Base-by-base conservation (phyloP, 352 stramenopile genomes). In the Pseudoperonospora humuli region DNA sequence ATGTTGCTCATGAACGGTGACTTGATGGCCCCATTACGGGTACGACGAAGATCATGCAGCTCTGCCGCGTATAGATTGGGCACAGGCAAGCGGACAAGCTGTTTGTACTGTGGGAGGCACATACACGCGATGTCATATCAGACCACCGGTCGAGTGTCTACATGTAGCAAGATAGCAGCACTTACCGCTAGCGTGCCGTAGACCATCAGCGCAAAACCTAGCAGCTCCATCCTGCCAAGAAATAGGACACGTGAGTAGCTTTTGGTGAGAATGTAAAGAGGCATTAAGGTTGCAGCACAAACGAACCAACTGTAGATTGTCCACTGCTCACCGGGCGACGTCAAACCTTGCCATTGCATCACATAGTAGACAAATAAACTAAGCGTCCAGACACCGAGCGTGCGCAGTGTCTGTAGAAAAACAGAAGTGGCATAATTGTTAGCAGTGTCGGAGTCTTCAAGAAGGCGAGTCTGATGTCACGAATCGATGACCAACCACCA, bases 361-460 rank as follows among this genome's bases (percentile, higher is more conserved):
- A 83, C 74, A 50, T 91, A 91, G 59, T 73, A 91, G 29, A 88
- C 64, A 43, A 88, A 84, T 20, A 91, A 63, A 27, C 74, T 75
- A 13, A 86, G 56, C 55, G 59, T 70, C 75, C 78, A 91, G 21
- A 91, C 78, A 3, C 78, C 74, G 10, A 91, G 64, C 24, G 78
- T 91, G 18, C 78, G 71, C 19, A 86, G 57, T n/a, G 74, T 87
- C 79, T 88, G 38, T 26, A 54, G 18, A 21, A 14, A 56, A 6
- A 57, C 34, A 50, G 17, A 38, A 56, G 24, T 7, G 17, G 17
- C 46, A 56, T 39, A 28, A 11, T 19, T 19, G 19, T 62, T 61
- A 56, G 26, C 24, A 13, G 15, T 38, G 15, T 33, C n/a, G 3
- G 11, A 14, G 26, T 29, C n/a, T 7, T n/a, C n/a, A 11, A 39